phyloP scores from a whole-genome alignment of 2,329 filamentous ascomycete species.

The Microascus cirrosus region DNA sequence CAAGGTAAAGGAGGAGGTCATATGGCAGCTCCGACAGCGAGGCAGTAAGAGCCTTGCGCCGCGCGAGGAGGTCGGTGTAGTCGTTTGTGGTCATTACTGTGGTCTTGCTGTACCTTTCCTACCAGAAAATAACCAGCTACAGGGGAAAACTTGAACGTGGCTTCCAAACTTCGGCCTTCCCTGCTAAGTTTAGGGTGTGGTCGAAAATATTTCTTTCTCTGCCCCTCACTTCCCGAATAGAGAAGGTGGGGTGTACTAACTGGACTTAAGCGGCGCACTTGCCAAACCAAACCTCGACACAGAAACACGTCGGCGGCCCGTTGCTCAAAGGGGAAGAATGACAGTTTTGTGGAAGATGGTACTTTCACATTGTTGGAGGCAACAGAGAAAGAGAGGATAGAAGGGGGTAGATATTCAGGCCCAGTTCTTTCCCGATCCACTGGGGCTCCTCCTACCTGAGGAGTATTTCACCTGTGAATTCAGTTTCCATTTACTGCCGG shows the following conservation, averaged over 20 bases:
- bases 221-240: neutral
- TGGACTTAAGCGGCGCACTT: neutral
- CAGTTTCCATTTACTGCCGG: no score
- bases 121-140: neutral
- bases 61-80: constrained; percentile 32
- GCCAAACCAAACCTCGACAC: neutral
- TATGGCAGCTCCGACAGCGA: constrained; percentile 41
- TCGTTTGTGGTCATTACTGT: neutral
- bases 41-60: constrained; percentile 46
- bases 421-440: no score
- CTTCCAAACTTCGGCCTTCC: neutral
- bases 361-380: no score
- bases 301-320: neutral
- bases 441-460: no score
- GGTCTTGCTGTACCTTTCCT: neutral
- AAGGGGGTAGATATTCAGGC: no score
- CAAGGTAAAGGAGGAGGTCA: constrained; percentile 53
- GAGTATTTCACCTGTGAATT: no score
- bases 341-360: no score
- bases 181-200: neutral
- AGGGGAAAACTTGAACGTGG: neutral
- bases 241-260: neutral
- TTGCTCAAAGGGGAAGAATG: neutral
- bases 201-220: neutral
- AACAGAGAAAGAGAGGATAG: no score